A percentile compares a stretch with the other conserved stretches of the same genome.
These are phyloP conservation scores for Pseudisothecium myosuroides DNA, from an alignment of 225 moss, liverwort and hornwort species.

Conservation along the genomic window DNA sequence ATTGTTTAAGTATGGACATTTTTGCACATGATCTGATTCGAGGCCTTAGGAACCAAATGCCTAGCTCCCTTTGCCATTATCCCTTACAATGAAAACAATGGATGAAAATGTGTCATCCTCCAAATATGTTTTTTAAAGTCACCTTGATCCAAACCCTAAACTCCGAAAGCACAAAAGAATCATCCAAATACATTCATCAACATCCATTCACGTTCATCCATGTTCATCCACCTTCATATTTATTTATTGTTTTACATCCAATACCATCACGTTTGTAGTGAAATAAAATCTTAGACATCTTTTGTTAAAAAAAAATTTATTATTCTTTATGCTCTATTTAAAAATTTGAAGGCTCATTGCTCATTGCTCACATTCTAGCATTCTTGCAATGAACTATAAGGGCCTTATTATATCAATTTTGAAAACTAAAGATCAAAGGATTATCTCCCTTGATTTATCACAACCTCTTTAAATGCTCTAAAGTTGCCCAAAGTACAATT, in stretches of 20 bases:
- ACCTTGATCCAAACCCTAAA: background rate
- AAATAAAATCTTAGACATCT: background rate
- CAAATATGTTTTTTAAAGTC: too few relatives aligned
- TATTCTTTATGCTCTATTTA: background rate
- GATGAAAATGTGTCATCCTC: too few relatives aligned
- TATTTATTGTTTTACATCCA: background rate
- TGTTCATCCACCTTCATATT: background rate
- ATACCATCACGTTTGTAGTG: too few relatives aligned
- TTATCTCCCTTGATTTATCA: background rate
- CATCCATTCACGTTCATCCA: background rate
- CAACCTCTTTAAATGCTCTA: background rate
- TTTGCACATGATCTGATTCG: too few relatives aligned
- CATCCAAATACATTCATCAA: background rate
- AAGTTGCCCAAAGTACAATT: background rate
- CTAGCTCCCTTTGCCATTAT: too few relatives aligned
- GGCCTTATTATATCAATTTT: background rate
- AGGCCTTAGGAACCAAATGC: too few relatives aligned
- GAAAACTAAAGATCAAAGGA: background rate
- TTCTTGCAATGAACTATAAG: background rate
- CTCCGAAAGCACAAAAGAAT: background rate
- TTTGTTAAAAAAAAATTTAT: background rate
- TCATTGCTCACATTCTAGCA: background rate
- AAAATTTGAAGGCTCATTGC: background rate
- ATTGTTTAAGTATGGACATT: too few relatives aligned
- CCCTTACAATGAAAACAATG: too few relatives aligned